Evolutionary conservation across 805 yeast genomes (phyloP).

Genomic region (Candida ortonii): DNA sequence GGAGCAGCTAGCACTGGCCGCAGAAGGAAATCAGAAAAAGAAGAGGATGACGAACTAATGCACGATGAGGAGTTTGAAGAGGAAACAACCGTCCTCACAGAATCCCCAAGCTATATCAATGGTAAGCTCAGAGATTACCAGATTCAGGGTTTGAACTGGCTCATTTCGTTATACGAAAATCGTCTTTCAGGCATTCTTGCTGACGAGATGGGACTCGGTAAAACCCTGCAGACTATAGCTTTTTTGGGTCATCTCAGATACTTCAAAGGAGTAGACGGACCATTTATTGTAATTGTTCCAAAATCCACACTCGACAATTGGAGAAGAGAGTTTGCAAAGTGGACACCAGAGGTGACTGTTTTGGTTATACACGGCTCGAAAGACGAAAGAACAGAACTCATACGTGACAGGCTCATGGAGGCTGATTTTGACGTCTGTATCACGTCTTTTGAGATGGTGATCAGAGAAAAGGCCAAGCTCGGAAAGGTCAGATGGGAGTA

Average conservation of each 20-base stretch:
- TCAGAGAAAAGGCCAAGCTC: slow-evolving; percentile 78
- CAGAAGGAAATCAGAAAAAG: slow-evolving; percentile 87
- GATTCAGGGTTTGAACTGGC: slow-evolving; percentile 93
- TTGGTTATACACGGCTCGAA: slow-evolving; percentile 87
- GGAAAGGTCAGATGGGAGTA: slow-evolving; percentile 91
- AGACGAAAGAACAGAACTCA: slow-evolving; percentile 64
- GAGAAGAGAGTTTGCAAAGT: slow-evolving; percentile 88
- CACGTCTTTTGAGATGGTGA: slow-evolving; percentile 91
- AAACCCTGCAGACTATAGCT: slow-evolving; percentile 91
- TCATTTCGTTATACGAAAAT: slow-evolving; percentile 83
- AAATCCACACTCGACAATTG: slow-evolving; percentile 95
- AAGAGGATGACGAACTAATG: slow-evolving; percentile 90
- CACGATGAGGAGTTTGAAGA: slow-evolving; percentile 73
- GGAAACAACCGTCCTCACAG: slow-evolving; percentile 72
- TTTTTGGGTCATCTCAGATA: slow-evolving; percentile 87
- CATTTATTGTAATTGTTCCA: slow-evolving; percentile 88
- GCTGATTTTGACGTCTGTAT: slow-evolving; percentile 87
- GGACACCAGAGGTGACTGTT: slow-evolving; percentile 94
- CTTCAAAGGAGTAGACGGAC: slow-evolving; percentile 77
- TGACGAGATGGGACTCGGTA: slow-evolving; percentile 98
- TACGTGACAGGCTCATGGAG: slow-evolving; percentile 56
- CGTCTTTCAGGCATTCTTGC: slow-evolving; percentile 90
- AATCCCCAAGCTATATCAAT: slow-evolving; percentile 73
- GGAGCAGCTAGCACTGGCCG: slow-evolving; percentile 35
- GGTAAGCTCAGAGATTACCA: slow-evolving; percentile 90